Percentiles rank a stretch among this genome's conserved stretches.
phyloP scores from a whole-genome alignment of 129 eudicot genomes.

The Arctium minus region DNA sequence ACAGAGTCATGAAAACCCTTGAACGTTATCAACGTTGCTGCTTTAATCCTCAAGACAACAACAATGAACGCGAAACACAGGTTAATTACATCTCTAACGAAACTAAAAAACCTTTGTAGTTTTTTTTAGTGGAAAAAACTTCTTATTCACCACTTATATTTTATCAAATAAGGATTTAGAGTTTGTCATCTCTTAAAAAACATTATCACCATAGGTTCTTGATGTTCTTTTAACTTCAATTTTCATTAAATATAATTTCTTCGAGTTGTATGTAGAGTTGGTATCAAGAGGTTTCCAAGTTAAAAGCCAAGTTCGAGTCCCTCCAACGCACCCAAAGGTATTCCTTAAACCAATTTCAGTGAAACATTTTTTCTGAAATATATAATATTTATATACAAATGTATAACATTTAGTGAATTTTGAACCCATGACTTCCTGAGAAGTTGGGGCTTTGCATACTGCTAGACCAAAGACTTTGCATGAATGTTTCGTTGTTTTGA shows the following conservation, averaged over 20 bases:
- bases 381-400: neutral
- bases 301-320: slow-evolving; percentile 82
- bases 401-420: too few species aligned
- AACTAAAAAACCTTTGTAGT: neutral
- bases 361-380: too few species aligned
- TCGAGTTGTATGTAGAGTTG: slow-evolving; percentile 50
- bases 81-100: slow-evolving; percentile 22
- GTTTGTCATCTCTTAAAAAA: neutral
- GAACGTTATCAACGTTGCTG: slow-evolving; percentile 84
- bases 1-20: slow-evolving; percentile 68
- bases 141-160: neutral
- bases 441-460: neutral
- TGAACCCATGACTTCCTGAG: neutral
- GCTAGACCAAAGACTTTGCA: neutral
- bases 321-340: slow-evolving; percentile 93
- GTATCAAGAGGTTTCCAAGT: slow-evolving; percentile 77
- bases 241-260: neutral
- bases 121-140: neutral
- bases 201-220: neutral
- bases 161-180: too few species aligned
- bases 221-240: neutral
- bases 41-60: slow-evolving; percentile 58
- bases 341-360: neutral
- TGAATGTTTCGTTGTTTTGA: neutral
- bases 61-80: slow-evolving; percentile 71